phyloP scores from a whole-genome alignment of 306 rosid species.

The Hippophae tibetana region DNA sequence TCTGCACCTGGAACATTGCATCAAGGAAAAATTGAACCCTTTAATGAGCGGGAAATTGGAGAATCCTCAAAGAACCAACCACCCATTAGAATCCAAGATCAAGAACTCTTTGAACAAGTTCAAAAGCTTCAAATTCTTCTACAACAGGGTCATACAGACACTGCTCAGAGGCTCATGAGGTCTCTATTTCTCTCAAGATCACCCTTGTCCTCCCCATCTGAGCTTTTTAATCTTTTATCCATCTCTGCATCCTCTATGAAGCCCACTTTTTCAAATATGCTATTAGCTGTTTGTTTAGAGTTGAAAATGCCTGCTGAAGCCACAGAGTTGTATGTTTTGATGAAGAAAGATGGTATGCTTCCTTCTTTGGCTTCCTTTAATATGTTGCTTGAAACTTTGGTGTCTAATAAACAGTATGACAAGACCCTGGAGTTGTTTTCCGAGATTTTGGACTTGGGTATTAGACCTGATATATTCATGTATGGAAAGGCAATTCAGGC shows the following conservation, averaged over 20 bases:
- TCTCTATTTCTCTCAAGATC: slow-evolving; percentile 34
- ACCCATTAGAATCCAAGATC: slow-evolving; percentile 9
- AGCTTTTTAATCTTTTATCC: slow-evolving; percentile 35
- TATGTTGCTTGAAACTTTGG: slow-evolving; percentile 35
- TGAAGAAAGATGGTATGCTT: slow-evolving; percentile 37
- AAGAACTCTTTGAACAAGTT: slow-evolving; percentile 31
- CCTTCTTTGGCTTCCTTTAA: slow-evolving; percentile 41
- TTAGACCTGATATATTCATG: slow-evolving; percentile 34
- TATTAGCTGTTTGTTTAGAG: slow-evolving; percentile 39
- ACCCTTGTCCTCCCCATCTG: slow-evolving; percentile 41
- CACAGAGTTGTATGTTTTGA: slow-evolving; percentile 27
- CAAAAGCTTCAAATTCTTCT: slow-evolving; percentile 42
- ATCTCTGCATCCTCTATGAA: slow-evolving; percentile 31
- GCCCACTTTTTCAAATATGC: slow-evolving; percentile 36
- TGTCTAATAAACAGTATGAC: slow-evolving; percentile 27
- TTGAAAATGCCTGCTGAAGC: slow-evolving; percentile 36
- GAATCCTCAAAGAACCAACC: neutral
- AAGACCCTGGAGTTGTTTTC: slow-evolving; percentile 32
- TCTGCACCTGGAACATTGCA: no score
- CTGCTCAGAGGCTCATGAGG: slow-evolving; percentile 37
- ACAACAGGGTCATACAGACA: slow-evolving; percentile 25
- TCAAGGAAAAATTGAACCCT: no score
- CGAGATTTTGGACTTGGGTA: slow-evolving; percentile 37
- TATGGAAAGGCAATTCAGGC: slow-evolving; percentile 57
- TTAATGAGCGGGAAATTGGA: neutral